phyloP scores from a whole-genome alignment of 1,284 basidiomycete genomes.

The Austroboletus novae-zelandiae region DNA sequence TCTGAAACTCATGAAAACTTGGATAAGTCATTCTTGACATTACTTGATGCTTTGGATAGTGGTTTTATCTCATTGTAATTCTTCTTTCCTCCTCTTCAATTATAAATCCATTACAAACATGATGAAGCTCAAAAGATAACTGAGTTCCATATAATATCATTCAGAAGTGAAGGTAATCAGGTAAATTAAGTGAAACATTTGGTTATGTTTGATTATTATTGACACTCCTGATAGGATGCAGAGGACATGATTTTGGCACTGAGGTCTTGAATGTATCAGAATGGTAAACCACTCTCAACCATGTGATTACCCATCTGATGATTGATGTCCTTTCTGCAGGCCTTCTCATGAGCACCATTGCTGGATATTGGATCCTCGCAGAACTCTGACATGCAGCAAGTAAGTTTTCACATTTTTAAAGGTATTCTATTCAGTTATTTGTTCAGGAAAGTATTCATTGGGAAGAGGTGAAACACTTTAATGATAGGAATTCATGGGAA shows the following conservation, averaged over 20 bases:
- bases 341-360: constrained; percentile 97
- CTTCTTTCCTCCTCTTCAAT: constrained; percentile 90
- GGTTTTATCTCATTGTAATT: constrained; percentile 93
- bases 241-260: constrained; percentile 80
- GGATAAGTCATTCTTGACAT: constrained; percentile 83
- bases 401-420: constrained; percentile 14
- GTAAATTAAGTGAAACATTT: constrained; percentile 30
- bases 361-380: constrained; percentile 89
- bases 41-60: constrained; percentile 91
- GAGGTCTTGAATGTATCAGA: constrained; percentile 83
- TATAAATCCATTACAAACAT: constrained; percentile 84
- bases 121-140: constrained; percentile 95
- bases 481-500: constrained; percentile 75
- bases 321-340: constrained; percentile 96
- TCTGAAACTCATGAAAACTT: constrained; percentile 80
- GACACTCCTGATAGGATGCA: constrained; percentile 48
- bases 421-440: neutral
- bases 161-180: constrained; percentile 63
- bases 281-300: constrained; percentile 80
- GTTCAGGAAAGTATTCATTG: constrained; percentile 75
- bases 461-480: constrained; percentile 87
- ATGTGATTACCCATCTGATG: constrained; percentile 97
- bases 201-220: neutral
- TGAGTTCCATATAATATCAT: constrained; percentile 89
- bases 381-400: constrained; percentile 74